Conservation (phyloP, 768 basidiomycete genomes). For the Leccinum ochraceum region DNA sequence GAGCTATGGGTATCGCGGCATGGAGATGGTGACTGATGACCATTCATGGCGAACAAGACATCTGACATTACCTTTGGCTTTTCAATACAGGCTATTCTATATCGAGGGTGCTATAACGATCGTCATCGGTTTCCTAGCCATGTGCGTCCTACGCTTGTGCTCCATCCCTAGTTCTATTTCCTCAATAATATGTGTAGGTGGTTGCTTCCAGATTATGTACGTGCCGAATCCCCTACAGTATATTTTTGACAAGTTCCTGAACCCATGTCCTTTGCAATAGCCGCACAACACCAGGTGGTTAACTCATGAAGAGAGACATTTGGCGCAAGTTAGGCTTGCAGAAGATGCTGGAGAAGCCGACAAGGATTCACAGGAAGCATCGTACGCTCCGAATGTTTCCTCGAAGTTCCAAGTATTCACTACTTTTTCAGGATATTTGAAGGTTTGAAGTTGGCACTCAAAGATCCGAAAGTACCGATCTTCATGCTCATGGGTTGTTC, state of each 20-base stretch:
- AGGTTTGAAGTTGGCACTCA: conserved; percentile 57
- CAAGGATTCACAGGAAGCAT: conserved; percentile 36
- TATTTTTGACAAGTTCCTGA: not conserved
- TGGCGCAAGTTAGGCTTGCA: conserved; percentile 66
- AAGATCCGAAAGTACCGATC: conserved; percentile 53
- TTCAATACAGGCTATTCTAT: conserved; percentile 54
- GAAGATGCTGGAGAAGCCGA: conserved; percentile 73
- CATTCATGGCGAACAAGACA: not conserved
- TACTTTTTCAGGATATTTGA: conserved; percentile 40
- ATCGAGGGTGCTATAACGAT: conserved; percentile 75
- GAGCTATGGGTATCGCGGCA: conserved; percentile 60
- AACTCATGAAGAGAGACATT: conserved; percentile 47
- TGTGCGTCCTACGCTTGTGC: conserved; percentile 35
- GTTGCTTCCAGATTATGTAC: conserved; percentile 58
- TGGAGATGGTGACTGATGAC: conserved; percentile 63
- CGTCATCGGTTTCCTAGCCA: conserved; percentile 51
- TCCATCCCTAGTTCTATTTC: not conserved
- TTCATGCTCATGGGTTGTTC: conserved; percentile 54
- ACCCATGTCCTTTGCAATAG: conserved; percentile 28
- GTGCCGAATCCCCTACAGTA: conserved; percentile 19
- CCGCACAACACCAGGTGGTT: conserved; percentile 67
- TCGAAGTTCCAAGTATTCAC: not conserved
- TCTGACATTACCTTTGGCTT: not conserved
- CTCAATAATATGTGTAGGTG: conserved; percentile 39
- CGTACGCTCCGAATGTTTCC: conserved; percentile 5